A percentile compares a stretch with the other conserved stretches of the same genome.
phyloP scores from a whole-genome alignment of 306 rosid species.

The Lathyrus tuberosus region DNA sequence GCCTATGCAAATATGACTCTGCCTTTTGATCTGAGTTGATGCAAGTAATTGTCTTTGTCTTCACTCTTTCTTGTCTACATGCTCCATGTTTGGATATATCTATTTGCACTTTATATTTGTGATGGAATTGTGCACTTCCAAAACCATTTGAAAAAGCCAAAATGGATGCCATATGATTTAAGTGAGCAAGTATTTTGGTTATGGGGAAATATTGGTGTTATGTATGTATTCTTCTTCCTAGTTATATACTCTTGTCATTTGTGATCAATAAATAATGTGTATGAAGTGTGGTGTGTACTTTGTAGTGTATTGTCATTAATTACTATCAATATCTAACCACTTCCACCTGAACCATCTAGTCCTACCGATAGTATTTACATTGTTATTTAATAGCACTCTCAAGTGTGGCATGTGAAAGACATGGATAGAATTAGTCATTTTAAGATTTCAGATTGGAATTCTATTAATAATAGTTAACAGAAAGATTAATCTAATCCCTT shows the following conservation, averaged over 20 bases:
- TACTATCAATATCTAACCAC: too few relatives aligned
- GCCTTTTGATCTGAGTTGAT: neutral
- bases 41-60: neutral
- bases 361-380: too few relatives aligned
- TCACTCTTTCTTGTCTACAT: neutral
- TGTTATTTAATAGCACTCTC: too few relatives aligned
- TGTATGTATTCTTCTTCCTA: neutral
- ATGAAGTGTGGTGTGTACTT: too few relatives aligned
- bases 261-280: neutral
- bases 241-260: neutral
- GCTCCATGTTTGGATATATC: neutral
- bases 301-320: too few relatives aligned
- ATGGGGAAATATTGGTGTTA: neutral
- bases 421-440: too few relatives aligned
- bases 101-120: neutral
- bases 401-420: too few relatives aligned
- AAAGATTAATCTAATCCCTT: too few relatives aligned
- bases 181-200: neutral
- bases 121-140: neutral
- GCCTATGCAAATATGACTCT: neutral
- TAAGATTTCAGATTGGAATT: too few relatives aligned
- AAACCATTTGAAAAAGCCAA: neutral
- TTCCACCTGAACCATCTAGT: too few relatives aligned
- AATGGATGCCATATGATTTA: neutral
- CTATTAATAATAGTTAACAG: too few relatives aligned